Conservation (phyloP, 306 rosid genomes). For the Cyamopsis tetragonoloba region DNA sequence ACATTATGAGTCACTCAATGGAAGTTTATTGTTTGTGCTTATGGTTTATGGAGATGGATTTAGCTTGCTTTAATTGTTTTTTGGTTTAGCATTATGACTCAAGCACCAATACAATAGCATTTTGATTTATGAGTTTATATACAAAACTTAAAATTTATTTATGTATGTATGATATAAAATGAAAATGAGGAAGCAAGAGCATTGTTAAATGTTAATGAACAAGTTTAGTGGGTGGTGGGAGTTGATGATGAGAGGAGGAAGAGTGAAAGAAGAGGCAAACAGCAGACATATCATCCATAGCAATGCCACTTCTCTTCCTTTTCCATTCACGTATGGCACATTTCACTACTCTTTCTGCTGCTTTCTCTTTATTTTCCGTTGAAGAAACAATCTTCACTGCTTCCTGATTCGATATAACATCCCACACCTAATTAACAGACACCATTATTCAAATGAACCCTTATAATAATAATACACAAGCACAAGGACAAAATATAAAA, state of each 20-base stretch:
- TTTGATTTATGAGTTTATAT: background rate
- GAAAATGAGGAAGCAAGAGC: background rate
- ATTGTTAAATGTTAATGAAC: slow-evolving; percentile 4
- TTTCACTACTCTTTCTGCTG: slow-evolving; percentile 60
- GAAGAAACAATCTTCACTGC: slow-evolving; percentile 57
- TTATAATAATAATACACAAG: background rate
- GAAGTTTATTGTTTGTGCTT: too few relatives aligned
- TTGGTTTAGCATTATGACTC: too few relatives aligned
- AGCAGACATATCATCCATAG: slow-evolving; percentile 72
- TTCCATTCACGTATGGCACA: slow-evolving; percentile 63
- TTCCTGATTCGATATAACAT: slow-evolving; percentile 66
- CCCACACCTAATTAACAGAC: slow-evolving; percentile 75
- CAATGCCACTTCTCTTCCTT: slow-evolving; percentile 60
- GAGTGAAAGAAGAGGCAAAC: slow-evolving; percentile 63
- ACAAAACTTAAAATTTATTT: background rate
- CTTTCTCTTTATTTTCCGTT: slow-evolving; percentile 42
- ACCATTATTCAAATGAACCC: background rate
- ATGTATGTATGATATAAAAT: too few relatives aligned
- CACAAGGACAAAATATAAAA: too few relatives aligned
- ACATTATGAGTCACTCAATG: background rate
- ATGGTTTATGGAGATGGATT: background rate
- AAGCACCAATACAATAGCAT: background rate
- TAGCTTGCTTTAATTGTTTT: too few relatives aligned
- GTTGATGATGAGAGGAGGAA: slow-evolving; percentile 9
- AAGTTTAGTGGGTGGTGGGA: background rate